Base-by-base conservation (phyloP, 768 basidiomycete genomes). In the Scleroderma bovista region DNA sequence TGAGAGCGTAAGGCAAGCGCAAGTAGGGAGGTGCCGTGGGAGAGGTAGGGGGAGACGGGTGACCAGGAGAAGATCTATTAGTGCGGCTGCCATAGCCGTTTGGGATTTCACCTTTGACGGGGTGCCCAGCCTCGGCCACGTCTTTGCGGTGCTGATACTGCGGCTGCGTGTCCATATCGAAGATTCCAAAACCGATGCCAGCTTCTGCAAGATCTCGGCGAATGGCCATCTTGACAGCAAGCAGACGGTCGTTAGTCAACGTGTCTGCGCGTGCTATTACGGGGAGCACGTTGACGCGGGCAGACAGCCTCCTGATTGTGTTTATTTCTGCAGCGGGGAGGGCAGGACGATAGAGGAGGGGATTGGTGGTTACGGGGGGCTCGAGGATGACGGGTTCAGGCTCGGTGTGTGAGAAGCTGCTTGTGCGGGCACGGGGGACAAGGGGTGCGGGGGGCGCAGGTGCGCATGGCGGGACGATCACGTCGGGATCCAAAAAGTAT, bases 131-230 rank as follows among this genome's bases (percentile, higher is more conserved):
- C 50, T 74, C 70, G 54, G 70, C 63, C 56, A 76, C 74, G 53
- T 77, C 75, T 56, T 72, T 54, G 60, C 54, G 69, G 63, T 67
- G 67, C 65, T 65, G 67, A 65, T 71, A 73, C 53, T 73, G 71
- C 64, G 77, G 73, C 57, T 72, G 77, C 56, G 68, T 71, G 67
- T 86, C 86, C 64, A 80, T 73, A 74, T 91, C 89, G 70, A 93
- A 92, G 57, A 93, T 89, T 59, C 89, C 88, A 68, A 91, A 91
- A 52, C 87, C 88, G 63, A 91, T 90, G 51, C 88, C 89, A 43
- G 86, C 85, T 56, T 86, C 84, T 36, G 88, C 88, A 41, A 92
- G 76, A 70, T 90, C 88, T 62, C 83, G 71, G 57, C 87, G 80
- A 62, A 93, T 78, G 54, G 88, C 89, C 61, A 82, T 69, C 69